phyloP scores from a whole-genome alignment of 2,329 filamentous ascomycete genomes.

The Beauveria medogensis region DNA sequence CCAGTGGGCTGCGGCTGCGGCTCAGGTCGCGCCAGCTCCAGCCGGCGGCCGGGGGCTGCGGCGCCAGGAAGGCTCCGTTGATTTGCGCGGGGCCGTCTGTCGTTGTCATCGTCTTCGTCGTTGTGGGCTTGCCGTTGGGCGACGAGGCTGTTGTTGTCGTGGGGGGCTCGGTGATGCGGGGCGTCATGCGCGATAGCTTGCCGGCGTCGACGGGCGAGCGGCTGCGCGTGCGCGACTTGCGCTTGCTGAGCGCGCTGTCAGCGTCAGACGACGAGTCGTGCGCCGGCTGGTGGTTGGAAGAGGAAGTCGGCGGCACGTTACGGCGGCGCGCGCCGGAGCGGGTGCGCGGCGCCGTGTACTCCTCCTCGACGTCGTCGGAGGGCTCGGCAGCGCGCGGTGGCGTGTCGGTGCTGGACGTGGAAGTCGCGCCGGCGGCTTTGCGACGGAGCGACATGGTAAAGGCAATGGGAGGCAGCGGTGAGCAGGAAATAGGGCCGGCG shows the following conservation, averaged over 20 bases:
- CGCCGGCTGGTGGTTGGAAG: conserved; percentile 40
- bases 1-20: conserved; percentile 83
- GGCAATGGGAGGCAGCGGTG: conserved; percentile 1
- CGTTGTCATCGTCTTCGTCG: conserved; percentile 16
- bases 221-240: conserved; percentile 61
- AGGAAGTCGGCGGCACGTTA: conserved; percentile 49
- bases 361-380: conserved; percentile 38
- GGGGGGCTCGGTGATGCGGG: conserved; percentile 27
- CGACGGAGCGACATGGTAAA: conserved; percentile 9
- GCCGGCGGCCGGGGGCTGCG: conserved; percentile 49
- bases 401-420: neutral
- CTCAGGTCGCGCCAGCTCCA: conserved; percentile 84
- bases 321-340: conserved; percentile 59
- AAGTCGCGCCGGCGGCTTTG: neutral
- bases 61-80: conserved; percentile 61
- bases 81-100: conserved; percentile 20
- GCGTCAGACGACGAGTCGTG: conserved; percentile 39
- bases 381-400: conserved; percentile 14
- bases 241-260: conserved; percentile 34
- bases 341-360: conserved; percentile 65
- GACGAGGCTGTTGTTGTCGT: neutral
- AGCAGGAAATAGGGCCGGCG: neutral
- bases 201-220: conserved; percentile 55
- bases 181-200: conserved; percentile 45
- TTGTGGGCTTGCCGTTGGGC: conserved; percentile 16